phyloP scores from a whole-genome alignment of 352 stramenopile species.

The Globisporangium acanthophoron region DNA sequence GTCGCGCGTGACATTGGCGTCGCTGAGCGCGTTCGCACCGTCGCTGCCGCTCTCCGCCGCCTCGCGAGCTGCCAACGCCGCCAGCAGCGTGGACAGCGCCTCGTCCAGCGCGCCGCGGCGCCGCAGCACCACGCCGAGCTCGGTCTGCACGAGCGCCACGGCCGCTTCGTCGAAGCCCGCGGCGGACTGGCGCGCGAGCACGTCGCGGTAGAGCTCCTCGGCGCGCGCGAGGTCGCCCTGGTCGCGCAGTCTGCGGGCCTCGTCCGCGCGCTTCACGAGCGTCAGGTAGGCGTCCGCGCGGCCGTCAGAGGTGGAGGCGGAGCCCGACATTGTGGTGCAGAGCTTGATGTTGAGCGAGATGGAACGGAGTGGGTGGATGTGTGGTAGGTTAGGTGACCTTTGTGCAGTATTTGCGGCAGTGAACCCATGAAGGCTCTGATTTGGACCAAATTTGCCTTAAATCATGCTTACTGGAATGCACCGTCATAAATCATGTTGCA shows the following conservation, averaged over 20 bases:
- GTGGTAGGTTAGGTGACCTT: too few relatives aligned
- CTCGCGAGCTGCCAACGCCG: constrained; percentile 37
- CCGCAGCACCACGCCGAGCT: constrained; percentile 45
- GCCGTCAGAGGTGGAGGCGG: neutral
- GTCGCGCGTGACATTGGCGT: constrained; percentile 65
- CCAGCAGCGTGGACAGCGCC: constrained; percentile 35
- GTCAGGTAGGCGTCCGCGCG: constrained; percentile 39
- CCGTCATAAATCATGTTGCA: too few relatives aligned
- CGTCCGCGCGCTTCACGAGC: constrained; percentile 40
- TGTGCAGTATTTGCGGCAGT: too few relatives aligned
- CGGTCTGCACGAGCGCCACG: constrained; percentile 52
- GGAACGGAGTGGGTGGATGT: too few relatives aligned
- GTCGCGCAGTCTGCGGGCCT: constrained; percentile 35
- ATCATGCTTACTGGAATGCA: too few relatives aligned
- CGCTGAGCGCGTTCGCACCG: constrained; percentile 35
- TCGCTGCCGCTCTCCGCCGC: neutral
- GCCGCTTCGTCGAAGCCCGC: constrained; percentile 58
- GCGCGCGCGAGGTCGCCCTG: constrained; percentile 29
- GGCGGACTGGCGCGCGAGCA: constrained; percentile 32
- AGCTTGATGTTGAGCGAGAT: too few relatives aligned
- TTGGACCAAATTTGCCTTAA: too few relatives aligned
- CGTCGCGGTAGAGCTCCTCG: constrained; percentile 38
- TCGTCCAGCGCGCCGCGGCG: constrained; percentile 40
- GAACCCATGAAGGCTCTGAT: too few relatives aligned
- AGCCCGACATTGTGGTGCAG: neutral